phyloP scores from a whole-genome alignment of 208 protist species.

The Trichomonas vaginalis region DNA sequence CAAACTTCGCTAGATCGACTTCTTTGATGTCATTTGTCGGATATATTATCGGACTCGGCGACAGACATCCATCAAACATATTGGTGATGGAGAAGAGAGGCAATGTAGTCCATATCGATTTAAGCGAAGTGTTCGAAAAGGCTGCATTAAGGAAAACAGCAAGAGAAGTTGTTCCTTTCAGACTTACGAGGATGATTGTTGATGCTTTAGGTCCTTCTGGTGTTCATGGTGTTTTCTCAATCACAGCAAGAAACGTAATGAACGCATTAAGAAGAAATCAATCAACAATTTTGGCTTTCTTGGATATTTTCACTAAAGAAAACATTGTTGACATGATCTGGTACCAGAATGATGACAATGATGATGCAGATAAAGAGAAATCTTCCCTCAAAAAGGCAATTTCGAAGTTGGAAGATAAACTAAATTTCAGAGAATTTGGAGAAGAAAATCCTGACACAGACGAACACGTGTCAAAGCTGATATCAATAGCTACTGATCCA shows the following conservation, averaged over 20 bases:
- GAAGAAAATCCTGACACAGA: not conserved
- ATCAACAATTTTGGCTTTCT: not conserved
- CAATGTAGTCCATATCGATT: constrained; percentile 6
- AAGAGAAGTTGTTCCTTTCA: not conserved
- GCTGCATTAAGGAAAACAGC: not conserved
- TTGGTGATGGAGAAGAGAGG: not conserved
- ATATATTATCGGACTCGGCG: not conserved
- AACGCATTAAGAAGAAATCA: not conserved
- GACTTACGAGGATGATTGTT: constrained; percentile 5
- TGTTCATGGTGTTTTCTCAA: not conserved
- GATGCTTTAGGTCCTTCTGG: not conserved
- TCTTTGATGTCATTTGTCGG: not conserved
- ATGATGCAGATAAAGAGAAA: not conserved
- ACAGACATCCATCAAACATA: not conserved
- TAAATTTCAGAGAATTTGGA: not conserved
- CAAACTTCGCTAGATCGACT: not conserved
- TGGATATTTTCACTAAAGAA: constrained; percentile 2
- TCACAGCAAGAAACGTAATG: not conserved
- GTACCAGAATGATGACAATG: not conserved
- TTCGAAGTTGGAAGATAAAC: not conserved
- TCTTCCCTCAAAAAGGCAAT: not conserved
- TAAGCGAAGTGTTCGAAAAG: not conserved
- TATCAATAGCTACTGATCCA: not conserved
- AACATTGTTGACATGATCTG: not conserved
- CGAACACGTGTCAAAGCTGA: not conserved